phyloP scores from a whole-genome alignment of 2,329 filamentous ascomycete genomes.

The Fusarium sororula region DNA sequence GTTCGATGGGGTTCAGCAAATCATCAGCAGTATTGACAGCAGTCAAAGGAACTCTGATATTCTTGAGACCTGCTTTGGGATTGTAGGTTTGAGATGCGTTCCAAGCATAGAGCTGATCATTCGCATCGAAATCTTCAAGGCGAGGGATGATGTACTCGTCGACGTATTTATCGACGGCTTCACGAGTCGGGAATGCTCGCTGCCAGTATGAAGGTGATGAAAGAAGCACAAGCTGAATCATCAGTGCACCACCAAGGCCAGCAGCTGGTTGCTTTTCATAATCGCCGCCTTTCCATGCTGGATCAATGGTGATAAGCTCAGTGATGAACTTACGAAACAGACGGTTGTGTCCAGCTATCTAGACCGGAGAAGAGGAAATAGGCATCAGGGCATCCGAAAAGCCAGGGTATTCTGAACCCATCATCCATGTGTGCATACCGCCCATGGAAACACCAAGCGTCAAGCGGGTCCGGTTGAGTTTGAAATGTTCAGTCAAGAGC shows the following conservation, averaged over 20 bases:
- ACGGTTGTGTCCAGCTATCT: constrained; percentile 16
- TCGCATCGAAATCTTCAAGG: background rate
- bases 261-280: background rate
- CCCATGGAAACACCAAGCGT: constrained; percentile 21
- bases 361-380: constrained; percentile 1
- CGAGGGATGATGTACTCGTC: constrained; percentile 3
- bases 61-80: background rate
- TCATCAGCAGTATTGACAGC: constrained; percentile 26
- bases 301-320: constrained; percentile 11
- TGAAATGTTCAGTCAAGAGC: constrained; percentile 4
- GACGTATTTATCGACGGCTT: constrained; percentile 2
- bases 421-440: constrained; percentile 28
- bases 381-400: constrained; percentile 24
- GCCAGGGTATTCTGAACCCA: background rate
- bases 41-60: constrained; percentile 13
- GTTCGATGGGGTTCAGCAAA: constrained; percentile 16
- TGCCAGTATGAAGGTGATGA: constrained; percentile 18
- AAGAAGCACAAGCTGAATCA: constrained; percentile 19
- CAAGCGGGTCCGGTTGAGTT: background rate
- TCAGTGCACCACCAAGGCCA: background rate
- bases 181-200: background rate
- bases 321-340: constrained; percentile 25
- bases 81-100: constrained; percentile 8
- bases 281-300: constrained; percentile 4
- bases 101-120: constrained; percentile 24